Evolutionary conservation across 1,139 yeast species (phyloP), one percentile per base, ranked within the genome.

Genomic region (Taphrina flavorubra): DNA sequence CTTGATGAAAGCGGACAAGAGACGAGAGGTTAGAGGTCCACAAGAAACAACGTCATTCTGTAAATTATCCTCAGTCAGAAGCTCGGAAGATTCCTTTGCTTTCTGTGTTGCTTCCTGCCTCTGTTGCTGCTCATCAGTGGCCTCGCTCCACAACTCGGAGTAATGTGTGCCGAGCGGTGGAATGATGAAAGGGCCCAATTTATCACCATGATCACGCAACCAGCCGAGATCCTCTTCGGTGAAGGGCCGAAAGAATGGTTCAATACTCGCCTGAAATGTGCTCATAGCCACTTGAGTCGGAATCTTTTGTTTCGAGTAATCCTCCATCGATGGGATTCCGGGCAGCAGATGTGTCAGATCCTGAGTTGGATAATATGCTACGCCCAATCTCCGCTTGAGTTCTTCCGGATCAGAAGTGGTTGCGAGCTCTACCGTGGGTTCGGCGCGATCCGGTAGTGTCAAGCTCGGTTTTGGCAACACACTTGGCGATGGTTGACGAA

Each of bases 201-300:
- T 66, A 40, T 74, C 75, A 13, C 69, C 72, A 53, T 47, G 86
- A 72, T 86, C 88, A 72, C 85, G 85, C 68, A 94, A 79, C 74
- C 91, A 87, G 65, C 87, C 86, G 55, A 92, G 76, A 76, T 94
- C 99, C 49, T 92, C 97, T 72, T 88, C 96, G 36, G 84, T 81
- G 73, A 85, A 90, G 6, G 85, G 84, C 70, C 97, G 82, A 79
- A 89, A 92, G 76, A 85, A 94, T 46, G 94, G 90, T 76, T 94
- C 99, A 60, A 92, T 83, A 73, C 89, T 91, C 0, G 94, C 80
- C 72, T 90, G 88, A 77, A 90, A 95, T 0, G 99, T 92, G 18
- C 91, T 83, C 77, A 90, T 92, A 75, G 92, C 97, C 25, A 94
- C 96, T 79, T 94, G 99, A 77, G 90, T 92, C 1, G 91, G 80